These are phyloP conservation scores for Alternaria angustiovoidea DNA, from an alignment of 2,329 filamentous ascomycete genomes.

Conservation along the genomic window DNA sequence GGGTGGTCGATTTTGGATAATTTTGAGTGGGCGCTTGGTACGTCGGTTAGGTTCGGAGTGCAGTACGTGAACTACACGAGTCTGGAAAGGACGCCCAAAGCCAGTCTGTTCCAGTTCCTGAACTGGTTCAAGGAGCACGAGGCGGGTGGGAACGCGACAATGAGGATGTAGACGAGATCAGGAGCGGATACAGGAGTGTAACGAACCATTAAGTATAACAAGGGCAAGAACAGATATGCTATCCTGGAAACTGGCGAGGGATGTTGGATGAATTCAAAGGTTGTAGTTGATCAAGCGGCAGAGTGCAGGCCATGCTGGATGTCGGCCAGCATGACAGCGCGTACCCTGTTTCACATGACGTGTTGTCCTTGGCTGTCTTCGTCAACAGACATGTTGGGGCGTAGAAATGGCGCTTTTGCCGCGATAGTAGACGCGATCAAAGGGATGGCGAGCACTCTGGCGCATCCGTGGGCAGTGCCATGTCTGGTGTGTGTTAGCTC, in stretches of 20 bases:
- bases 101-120: slow-evolving; percentile 54
- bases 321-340: slow-evolving; percentile 22
- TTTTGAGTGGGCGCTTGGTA: slow-evolving; percentile 53
- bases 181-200: neutral
- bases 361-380: slow-evolving; percentile 9
- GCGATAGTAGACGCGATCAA: neutral
- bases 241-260: neutral
- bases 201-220: neutral
- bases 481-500: slow-evolving; percentile 17
- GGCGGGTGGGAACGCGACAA: slow-evolving; percentile 35
- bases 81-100: slow-evolving; percentile 53
- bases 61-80: slow-evolving; percentile 55
- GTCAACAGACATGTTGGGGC: neutral
- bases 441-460: neutral
- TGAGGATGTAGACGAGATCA: slow-evolving; percentile 23
- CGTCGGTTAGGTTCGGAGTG: slow-evolving; percentile 50
- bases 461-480: neutral
- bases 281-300: neutral
- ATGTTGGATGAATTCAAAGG: neutral
- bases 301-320: neutral
- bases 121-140: slow-evolving; percentile 53
- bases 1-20: slow-evolving; percentile 55
- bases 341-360: slow-evolving; percentile 33
- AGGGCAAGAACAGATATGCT: neutral
- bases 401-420: neutral